Evolutionary conservation across 495 filamentous ascomycete species (phyloP).

Genomic region (Tuber aestivum): DNA sequence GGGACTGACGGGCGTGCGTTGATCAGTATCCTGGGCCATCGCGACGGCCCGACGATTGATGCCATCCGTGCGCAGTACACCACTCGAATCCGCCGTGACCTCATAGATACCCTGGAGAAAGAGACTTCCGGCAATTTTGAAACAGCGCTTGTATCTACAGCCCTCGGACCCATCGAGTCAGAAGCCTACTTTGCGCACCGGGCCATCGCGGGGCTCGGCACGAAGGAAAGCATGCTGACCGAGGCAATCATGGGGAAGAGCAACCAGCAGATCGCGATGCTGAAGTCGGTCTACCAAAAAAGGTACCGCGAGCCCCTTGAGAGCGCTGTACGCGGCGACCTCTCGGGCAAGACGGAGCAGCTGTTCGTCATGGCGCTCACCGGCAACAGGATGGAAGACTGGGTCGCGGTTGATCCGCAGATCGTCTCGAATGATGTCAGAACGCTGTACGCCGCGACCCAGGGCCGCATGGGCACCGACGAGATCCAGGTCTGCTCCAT

Average conservation of each 20-base stretch:
- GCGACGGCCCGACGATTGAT: slow-evolving; percentile 67
- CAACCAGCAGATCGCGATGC: slow-evolving; percentile 77
- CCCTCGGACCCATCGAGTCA: slow-evolving; percentile 67
- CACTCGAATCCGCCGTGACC: slow-evolving; percentile 55
- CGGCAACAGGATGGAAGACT: slow-evolving; percentile 67
- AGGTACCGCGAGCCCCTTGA: slow-evolving; percentile 58
- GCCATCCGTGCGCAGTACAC: slow-evolving; percentile 62
- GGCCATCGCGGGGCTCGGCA: slow-evolving; percentile 71
- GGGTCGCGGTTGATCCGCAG: slow-evolving; percentile 61
- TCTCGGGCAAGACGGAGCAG: slow-evolving; percentile 75
- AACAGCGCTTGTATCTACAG: slow-evolving; percentile 61
- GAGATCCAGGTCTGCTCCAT: slow-evolving; percentile 70
- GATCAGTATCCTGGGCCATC: slow-evolving; percentile 57
- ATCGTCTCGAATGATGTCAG: slow-evolving; percentile 53
- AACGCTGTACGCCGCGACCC: slow-evolving; percentile 66
- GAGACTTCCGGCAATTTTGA: slow-evolving; percentile 72
- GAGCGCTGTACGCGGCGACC: slow-evolving; percentile 63
- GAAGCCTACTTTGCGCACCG: slow-evolving; percentile 61
- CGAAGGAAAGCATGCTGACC: slow-evolving; percentile 77
- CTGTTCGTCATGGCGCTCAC: slow-evolving; percentile 73
- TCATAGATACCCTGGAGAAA: slow-evolving; percentile 66
- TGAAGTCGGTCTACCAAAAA: slow-evolving; percentile 68
- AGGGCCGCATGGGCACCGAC: slow-evolving; percentile 65
- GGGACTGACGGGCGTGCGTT: slow-evolving; percentile 77
- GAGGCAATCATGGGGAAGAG: slow-evolving; percentile 75